phyloP scores from a whole-genome alignment of 768 basidiomycete species.

The Paxillus rubicundulus region DNA sequence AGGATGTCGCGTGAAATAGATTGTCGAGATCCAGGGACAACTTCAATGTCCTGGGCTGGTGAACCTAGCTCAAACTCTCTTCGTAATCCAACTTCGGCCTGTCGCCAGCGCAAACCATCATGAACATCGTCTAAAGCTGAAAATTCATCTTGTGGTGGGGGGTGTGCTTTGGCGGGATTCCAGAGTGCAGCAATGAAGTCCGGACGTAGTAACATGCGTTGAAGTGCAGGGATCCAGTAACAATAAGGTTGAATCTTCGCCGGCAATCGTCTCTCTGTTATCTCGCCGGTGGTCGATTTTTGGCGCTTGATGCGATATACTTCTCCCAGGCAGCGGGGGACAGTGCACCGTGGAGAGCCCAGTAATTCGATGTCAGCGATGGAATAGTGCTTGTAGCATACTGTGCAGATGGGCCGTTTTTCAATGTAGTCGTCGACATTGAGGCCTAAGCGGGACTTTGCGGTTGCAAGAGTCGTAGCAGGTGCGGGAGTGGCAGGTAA shows the following conservation, averaged over 20 bases:
- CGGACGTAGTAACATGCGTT: too few species aligned
- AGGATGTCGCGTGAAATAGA: not conserved
- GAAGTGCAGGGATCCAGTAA: too few species aligned
- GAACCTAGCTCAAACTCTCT: not conserved
- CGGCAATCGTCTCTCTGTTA: too few species aligned
- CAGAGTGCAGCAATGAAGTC: not conserved
- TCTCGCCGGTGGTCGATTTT: too few species aligned
- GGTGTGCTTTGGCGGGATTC: not conserved
- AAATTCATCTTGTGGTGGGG: not conserved
- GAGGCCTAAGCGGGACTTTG: not conserved
- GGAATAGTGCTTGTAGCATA: not conserved
- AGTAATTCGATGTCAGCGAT: not conserved
- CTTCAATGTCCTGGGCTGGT: not conserved
- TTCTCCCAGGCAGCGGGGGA: too few species aligned
- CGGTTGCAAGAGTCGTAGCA: not conserved
- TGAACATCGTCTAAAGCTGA: not conserved
- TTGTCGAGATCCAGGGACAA: not conserved
- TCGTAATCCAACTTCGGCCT: not conserved
- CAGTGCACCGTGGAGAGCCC: too few species aligned
- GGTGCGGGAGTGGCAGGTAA: not conserved
- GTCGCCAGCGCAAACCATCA: not conserved
- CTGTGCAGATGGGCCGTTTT: not conserved
- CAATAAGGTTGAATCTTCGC: too few species aligned
- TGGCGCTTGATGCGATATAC: too few species aligned
- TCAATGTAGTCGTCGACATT: not conserved